Conservation (phyloP, 225 moss, liverwort and hornwort species). For the Antitrichia curtipendula region DNA sequence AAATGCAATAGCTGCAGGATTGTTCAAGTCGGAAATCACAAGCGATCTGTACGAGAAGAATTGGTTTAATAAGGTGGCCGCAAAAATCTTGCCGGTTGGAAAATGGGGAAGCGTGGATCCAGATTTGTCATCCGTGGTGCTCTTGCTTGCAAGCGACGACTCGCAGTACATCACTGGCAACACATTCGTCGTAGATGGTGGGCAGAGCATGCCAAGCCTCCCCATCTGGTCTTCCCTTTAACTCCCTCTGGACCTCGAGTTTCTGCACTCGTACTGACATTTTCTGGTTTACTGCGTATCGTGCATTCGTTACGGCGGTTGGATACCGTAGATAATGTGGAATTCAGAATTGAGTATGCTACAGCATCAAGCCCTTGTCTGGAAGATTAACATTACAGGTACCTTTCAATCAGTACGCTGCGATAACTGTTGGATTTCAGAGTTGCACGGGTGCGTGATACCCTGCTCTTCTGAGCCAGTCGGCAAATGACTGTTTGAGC, state of each 20-base stretch:
- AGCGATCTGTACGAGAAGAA: slow-evolving; percentile 30
- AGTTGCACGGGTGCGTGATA: background rate
- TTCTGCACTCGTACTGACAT: background rate
- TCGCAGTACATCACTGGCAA: slow-evolving; percentile 62
- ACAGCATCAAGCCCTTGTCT: background rate
- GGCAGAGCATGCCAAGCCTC: slow-evolving; percentile 51
- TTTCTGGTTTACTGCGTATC: background rate
- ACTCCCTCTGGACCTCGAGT: background rate
- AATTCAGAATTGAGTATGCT: background rate
- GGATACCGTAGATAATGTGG: background rate
- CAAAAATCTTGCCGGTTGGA: slow-evolving; percentile 39
- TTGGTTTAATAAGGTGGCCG: slow-evolving; percentile 43
- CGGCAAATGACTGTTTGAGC: background rate
- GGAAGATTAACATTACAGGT: background rate
- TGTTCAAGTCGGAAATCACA: slow-evolving; percentile 81
- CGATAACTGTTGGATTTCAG: background rate
- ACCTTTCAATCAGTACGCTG: background rate
- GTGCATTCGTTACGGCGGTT: too few relatives aligned
- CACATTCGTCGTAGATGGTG: slow-evolving; percentile 73
- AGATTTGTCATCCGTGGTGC: slow-evolving; percentile 65
- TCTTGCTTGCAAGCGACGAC: slow-evolving; percentile 57
- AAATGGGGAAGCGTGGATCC: slow-evolving; percentile 62
- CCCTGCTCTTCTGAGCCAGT: background rate
- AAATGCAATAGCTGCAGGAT: slow-evolving; percentile 65
- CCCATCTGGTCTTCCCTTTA: slow-evolving; percentile 85